phyloP scores from a whole-genome alignment of 2,329 filamentous ascomycete genomes.

The Pyricularia pennisetigena region DNA sequence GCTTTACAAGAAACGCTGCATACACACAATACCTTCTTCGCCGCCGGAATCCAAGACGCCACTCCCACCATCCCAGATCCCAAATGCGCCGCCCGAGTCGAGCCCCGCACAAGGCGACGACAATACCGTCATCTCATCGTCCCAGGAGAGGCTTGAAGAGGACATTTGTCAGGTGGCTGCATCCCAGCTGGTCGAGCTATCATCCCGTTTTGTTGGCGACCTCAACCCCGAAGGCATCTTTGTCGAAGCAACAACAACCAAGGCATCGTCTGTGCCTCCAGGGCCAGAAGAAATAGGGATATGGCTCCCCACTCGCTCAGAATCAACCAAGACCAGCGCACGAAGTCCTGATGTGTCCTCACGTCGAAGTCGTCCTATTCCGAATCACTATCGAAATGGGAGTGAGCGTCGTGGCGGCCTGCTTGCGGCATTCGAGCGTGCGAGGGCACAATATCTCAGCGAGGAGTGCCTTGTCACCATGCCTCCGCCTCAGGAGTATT shows the following conservation, averaged over 20 bases:
- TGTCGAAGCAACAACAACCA: conserved; percentile 38
- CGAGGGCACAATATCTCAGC: conserved; percentile 9
- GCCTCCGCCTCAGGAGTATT: conserved; percentile 36
- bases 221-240: conserved; percentile 52
- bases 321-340: neutral
- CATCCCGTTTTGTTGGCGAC: conserved; percentile 45
- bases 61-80: conserved; percentile 4
- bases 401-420: conserved; percentile 5
- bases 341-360: neutral
- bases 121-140: conserved; percentile 3
- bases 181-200: conserved; percentile 17
- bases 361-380: neutral
- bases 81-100: conserved; percentile 12
- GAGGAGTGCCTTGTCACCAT: conserved; percentile 33
- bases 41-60: conserved; percentile 10
- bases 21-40: conserved; percentile 20
- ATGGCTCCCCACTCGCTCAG: conserved; percentile 26
- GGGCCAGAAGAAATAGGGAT: conserved; percentile 43
- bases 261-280: conserved; percentile 20
- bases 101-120: neutral
- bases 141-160: conserved; percentile 7
- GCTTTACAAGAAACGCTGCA: conserved; percentile 28
- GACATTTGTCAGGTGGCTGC: conserved; percentile 15
- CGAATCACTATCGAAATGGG: neutral
- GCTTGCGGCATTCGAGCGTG: conserved; percentile 10